phyloP scores from a whole-genome alignment of 202 grass and related monocot genomes.

The Panicum hallii region DNA sequence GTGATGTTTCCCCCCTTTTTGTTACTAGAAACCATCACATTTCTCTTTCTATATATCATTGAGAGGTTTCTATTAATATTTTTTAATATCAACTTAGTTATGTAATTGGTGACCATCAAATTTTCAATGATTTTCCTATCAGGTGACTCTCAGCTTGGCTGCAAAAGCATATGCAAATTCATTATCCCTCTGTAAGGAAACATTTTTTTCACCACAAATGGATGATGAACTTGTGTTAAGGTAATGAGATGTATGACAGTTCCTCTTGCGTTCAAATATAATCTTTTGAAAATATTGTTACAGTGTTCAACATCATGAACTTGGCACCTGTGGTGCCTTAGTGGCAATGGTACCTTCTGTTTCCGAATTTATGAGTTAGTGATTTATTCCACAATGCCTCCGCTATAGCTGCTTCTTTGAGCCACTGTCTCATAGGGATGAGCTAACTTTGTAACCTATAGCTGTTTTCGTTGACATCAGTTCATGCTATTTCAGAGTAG shows the following conservation, averaged over 20 bases:
- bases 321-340: neutral
- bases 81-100: neutral
- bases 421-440: neutral
- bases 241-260: slow-evolving; percentile 43
- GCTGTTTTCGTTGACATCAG: neutral
- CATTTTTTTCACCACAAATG: slow-evolving; percentile 91
- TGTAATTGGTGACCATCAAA: neutral
- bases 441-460: neutral
- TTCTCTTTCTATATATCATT: neutral
- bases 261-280: neutral
- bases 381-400: neutral
- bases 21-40: slow-evolving; percentile 3
- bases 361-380: neutral
- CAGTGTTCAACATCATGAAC: neutral
- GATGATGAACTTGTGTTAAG: slow-evolving; percentile 78
- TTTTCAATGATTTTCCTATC: slow-evolving; percentile 23
- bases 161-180: slow-evolving; percentile 95
- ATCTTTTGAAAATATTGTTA: neutral
- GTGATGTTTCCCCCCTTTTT: neutral
- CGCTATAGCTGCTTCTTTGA: neutral
- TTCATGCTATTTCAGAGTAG: slow-evolving; percentile 6
- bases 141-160: slow-evolving; percentile 95
- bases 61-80: neutral
- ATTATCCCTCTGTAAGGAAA: slow-evolving; percentile 85
- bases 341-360: neutral